phyloP scores from a whole-genome alignment of 345 rosid species.

The Turritis glabra region DNA sequence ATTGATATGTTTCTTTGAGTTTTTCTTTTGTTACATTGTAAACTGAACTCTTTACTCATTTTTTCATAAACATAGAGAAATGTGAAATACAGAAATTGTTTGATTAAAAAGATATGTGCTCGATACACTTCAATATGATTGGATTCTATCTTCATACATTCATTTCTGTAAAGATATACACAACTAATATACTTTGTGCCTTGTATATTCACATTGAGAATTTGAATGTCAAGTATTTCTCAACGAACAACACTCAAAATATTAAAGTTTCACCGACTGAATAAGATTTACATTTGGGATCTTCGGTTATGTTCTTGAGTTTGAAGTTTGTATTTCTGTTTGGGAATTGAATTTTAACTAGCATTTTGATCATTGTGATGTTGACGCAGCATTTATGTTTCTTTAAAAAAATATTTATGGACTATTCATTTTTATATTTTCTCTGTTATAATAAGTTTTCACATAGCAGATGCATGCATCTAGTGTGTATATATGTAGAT shows the following conservation, averaged over 20 bases:
- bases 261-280: not conserved
- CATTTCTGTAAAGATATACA: not conserved
- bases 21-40: constrained; percentile 11
- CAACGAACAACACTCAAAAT: not conserved
- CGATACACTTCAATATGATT: not conserved
- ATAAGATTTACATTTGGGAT: not conserved
- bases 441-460: not conserved
- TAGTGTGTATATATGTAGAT: not conserved
- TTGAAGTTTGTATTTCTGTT: not conserved
- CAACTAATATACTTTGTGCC: not conserved
- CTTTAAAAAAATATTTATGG: not conserved
- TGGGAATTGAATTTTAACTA: not conserved
- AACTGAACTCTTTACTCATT: constrained; percentile 19
- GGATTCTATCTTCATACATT: not conserved
- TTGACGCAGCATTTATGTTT: not conserved
- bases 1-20: constrained; percentile 19
- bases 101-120: not conserved
- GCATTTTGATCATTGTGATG: not conserved
- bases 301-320: not conserved
- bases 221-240: no score
- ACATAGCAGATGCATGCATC: not conserved
- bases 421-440: not conserved
- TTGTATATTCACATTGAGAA: not conserved
- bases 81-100: constrained; percentile 24
- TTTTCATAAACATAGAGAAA: constrained; percentile 23